Evolutionary conservation across 805 yeast species (phyloP), one percentile per base, ranked within the genome.

Genomic region (Spathaspora sp.): DNA sequence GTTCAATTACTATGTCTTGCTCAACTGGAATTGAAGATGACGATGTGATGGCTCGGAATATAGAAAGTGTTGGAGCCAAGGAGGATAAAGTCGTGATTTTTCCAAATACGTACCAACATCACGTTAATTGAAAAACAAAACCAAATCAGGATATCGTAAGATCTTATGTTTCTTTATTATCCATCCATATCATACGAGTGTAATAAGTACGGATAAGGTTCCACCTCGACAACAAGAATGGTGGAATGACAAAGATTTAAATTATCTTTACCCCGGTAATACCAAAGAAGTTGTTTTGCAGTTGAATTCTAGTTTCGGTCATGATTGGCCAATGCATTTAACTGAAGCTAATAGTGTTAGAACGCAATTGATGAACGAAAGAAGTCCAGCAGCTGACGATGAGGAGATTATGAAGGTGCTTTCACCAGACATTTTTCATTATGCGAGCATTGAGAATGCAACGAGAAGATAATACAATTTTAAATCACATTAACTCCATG

Each of bases 61-160:
- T 28, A 28, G 78, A 76, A 0, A 46, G 59, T 2, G 60, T 67
- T 9, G 57, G 56, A 16, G 57, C 67, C n/a, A 42, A 52, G 20
- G 60, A 67, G 49, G 68, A 63, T 45, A 54, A 68, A 11, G 53
- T 72, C 8, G 43, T 73, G 14, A 61, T 74, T 6, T 74, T 74
- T 52, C 78, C 79, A 6, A 74, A 74, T 56, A 45, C 49, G 11
- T 67, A 50, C 48, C 78, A 73, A 53, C 77, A 73, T 54, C 70
- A 66, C 49, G 77, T 74, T 11, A 67, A 49, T 66, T 74, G 55
- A 48, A 48, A 10, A 78, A 74, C 52, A 58, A 28, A 51, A 48
- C 69, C 5, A 72, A 65, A 50, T 60, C 65, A 1, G 79, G 78
- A 1, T 66, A 65, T 53, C 57, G 77, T 29, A 70, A 70, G 53